Evolutionary conservation across 2,329 filamentous ascomycete species (phyloP), one percentile per base, ranked within the genome.

Genomic region (Talaromyces funiculosus): DNA sequence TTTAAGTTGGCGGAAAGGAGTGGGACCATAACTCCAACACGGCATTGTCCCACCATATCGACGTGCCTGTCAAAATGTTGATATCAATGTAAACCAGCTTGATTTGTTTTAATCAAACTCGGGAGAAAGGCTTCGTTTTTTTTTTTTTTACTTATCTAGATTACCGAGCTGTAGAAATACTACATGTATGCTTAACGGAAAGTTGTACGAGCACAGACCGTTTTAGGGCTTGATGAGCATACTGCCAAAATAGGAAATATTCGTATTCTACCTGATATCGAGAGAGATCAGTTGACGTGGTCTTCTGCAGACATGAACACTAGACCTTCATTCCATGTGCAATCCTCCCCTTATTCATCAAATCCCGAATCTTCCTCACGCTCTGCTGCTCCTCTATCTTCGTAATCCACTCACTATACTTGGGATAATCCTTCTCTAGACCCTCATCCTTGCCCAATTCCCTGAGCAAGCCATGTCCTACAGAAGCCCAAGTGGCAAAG

Each of bases 201-300:
- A 31, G 8, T 10, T 7, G 31, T 10, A 33, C 12, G 8, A 33
- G 31, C 31, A 33, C 31, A 10, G n/a, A 18, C n/a, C 18, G 9
- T 42, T n/a, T 24, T 40, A 42, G 53, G 53, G 35, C n/a, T 55
- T 55, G 29, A 29, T 7, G 10, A 40, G 33, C 51, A 54, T 26
- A 37, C 62, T 57, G 26, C 66, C 64, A 60, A 65, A 65, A 67
- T 62, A 64, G 57, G 42, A 63, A 63, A 67, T 8, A 31, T 49
- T 31, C 3, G 14, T 20, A 29, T 18, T 31, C 45, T n/a, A 22
- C 40, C 10, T 42, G 18, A 2, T 12, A 22, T 20, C 38, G 6
- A 42, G 8, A 22, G 3, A 42, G 38, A n/a, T n/a, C n/a, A n/a
- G n/a, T n/a, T 0, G 35, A 12, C 3, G 22, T 6, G 38, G 16